Conservation (phyloP, 148 eudicot species). For the Rhododendron vialii region DNA sequence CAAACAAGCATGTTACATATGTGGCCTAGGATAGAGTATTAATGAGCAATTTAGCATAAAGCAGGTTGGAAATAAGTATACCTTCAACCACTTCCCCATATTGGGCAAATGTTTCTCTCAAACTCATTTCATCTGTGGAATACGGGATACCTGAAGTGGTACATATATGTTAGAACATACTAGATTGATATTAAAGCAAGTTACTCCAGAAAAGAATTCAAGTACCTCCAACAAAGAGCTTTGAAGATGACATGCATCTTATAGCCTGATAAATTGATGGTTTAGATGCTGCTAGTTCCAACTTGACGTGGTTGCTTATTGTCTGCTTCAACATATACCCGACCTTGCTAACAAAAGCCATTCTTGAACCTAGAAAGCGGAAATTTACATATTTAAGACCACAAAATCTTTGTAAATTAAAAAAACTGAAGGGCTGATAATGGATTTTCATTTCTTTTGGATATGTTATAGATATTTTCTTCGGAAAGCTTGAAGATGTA, state of each 20-base stretch:
- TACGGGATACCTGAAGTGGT: conserved; percentile 60
- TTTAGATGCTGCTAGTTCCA: conserved; percentile 32
- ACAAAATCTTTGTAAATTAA: not conserved
- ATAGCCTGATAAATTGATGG: conserved; percentile 56
- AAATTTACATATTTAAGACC: not conserved
- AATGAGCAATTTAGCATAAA: not conserved
- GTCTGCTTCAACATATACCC: conserved; percentile 46
- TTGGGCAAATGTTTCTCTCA: conserved; percentile 46
- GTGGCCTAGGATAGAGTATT: not conserved
- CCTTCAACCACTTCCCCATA: conserved; percentile 77
- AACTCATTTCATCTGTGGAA: conserved; percentile 40
- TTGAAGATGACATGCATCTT: conserved; percentile 63
- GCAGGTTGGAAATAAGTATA: conserved; percentile 1
- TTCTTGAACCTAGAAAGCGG: conserved; percentile 25
- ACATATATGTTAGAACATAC: not conserved
- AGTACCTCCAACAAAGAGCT: conserved; percentile 73
- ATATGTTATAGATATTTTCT: not conserved
- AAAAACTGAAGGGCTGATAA: not conserved
- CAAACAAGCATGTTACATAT: not conserved
- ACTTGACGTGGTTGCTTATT: conserved; percentile 37
- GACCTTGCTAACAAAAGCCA: conserved; percentile 72
- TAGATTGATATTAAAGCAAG: not conserved
- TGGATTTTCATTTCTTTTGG: not conserved
- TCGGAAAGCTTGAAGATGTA: not conserved
- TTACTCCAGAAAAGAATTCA: not conserved